Base-by-base conservation (phyloP, 164 flowering plant species). In the Annona squamosa region DNA sequence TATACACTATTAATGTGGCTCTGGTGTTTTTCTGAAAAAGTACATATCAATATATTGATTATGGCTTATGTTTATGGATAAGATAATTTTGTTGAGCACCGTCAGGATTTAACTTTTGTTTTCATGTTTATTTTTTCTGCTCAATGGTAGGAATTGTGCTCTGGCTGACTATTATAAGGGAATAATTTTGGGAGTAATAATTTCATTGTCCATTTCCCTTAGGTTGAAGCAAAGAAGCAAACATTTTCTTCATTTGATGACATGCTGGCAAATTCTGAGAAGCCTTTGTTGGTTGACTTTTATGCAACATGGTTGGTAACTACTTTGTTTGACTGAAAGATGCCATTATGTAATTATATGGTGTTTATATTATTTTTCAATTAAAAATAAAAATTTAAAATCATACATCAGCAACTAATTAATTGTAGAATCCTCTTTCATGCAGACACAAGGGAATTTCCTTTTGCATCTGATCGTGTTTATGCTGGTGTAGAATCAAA, bases 201-300 rank as follows among this genome's bases (percentile, higher is more conserved):
- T 9, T 68, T 52, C 59, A 46, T 67, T 67, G 37, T 6, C 18
- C 71, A 68, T 62, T 41, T 70, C 65, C 65, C 81, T 73, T 77
- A 94, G 99, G 95, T 91, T 67, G 75, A 83, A 83, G 91, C 99
- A 75, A 89, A 80, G 86, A 84, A 94, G 78, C 90, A 89, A 79
- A 84, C 90, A 18, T 92, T 85, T 81, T 83, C 91, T 43, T 81
- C 91, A 62, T 84, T 94, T 63, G 97, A 90, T 76, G 99, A 91
- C 4, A 73, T 92, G 89, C 79, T 94, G 75, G 86, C 79, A 66
- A 88, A 82, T 57, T 81, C 97, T 72, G 91, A 91, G 62, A 92
- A 87, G 81, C 97, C 98, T 69, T 86, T 92, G 47, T 74, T 94
- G 74, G 97, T 94, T 71, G 98, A 94, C 79, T 94, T 94, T 75